Evolutionary conservation across 1,139 yeast genomes (phyloP).

Genomic region (Zygosaccharomyces sapae): DNA sequence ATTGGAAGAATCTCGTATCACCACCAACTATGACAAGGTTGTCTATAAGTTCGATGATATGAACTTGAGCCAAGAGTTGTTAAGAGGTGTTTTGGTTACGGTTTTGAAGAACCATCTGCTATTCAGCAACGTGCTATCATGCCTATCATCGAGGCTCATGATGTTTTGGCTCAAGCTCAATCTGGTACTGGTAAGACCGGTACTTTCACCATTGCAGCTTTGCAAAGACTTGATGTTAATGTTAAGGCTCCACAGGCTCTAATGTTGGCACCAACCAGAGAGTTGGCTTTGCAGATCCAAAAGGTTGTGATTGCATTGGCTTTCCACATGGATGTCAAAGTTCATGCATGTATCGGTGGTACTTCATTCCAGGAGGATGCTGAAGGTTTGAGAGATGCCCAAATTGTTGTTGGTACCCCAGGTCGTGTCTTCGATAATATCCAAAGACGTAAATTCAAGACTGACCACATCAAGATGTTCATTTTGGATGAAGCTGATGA

Average conservation of each 20-base stretch:
- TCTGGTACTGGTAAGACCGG: conserved; percentile 99
- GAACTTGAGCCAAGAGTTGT: conserved; percentile 71
- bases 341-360: conserved; percentile 99
- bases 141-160: conserved; percentile 95
- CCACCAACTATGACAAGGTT: conserved; percentile 96
- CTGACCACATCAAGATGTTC: conserved; percentile 91
- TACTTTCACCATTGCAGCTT: conserved; percentile 94
- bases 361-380: conserved; percentile 88
- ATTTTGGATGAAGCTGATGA: conserved; percentile 99
- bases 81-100: conserved; percentile 91
- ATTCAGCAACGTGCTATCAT: conserved; percentile 97
- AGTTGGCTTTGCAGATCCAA: conserved; percentile 96
- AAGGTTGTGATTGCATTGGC: conserved; percentile 93
- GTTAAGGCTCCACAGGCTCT: conserved; percentile 81
- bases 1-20: conserved; percentile 79
- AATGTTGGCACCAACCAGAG: conserved; percentile 98
- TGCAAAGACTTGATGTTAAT: conserved; percentile 80
- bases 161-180: conserved; percentile 98
- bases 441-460: conserved; percentile 85
- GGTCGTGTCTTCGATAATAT: conserved; percentile 99
- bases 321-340: conserved; percentile 86
- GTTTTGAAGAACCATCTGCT: conserved; percentile 96
- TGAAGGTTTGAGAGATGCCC: conserved; percentile 85
- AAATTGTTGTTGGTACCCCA: conserved; percentile 97
- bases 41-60: conserved; percentile 86